Percentiles rank a stretch among this genome's conserved stretches.
phyloP scores from a whole-genome alignment of 176 grass and related monocot species.

The Bonia amplexicaulis region DNA sequence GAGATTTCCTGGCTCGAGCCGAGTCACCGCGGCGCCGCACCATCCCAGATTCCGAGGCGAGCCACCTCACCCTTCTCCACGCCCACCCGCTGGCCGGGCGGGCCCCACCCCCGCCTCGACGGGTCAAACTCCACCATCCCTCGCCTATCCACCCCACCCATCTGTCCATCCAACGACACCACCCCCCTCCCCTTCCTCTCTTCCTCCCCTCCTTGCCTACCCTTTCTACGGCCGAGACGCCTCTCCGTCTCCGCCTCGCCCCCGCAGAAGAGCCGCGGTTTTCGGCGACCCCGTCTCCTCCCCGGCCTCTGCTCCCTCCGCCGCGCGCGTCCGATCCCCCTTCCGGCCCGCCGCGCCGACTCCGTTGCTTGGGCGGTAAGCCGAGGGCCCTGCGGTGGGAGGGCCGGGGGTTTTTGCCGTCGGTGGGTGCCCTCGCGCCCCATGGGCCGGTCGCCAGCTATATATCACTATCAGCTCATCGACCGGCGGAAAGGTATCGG shows the following conservation, averaged over 20 bases:
- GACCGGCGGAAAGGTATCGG: conserved; percentile 40
- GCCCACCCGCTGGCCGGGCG: not conserved
- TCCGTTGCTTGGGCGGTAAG: not conserved
- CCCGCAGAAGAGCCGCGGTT: not conserved
- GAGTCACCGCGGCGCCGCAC: not conserved
- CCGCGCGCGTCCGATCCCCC: not conserved
- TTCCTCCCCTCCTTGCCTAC: not conserved
- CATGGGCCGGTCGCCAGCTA: conserved; percentile 48
- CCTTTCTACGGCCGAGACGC: not conserved
- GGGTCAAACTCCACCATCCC: conserved; percentile 48
- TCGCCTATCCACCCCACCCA: conserved; percentile 21
- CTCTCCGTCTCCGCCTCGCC: not conserved
- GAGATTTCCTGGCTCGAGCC: not conserved
- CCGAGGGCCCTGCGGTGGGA: not conserved
- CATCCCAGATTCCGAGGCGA: conserved; percentile 9
- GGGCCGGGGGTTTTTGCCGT: not conserved
- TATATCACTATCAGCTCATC: conserved; percentile 42
- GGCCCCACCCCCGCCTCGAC: conserved; percentile 31
- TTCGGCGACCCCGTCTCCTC: not conserved
- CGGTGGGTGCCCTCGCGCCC: conserved; percentile 5
- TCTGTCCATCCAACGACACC: not conserved
- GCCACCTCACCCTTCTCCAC: conserved; percentile 11
- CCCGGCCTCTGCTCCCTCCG: not conserved
- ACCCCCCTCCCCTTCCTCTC: not conserved
- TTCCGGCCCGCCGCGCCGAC: not conserved